Base-by-base conservation (phyloP, 768 basidiomycete genomes). In the Mycena filopes region DNA sequence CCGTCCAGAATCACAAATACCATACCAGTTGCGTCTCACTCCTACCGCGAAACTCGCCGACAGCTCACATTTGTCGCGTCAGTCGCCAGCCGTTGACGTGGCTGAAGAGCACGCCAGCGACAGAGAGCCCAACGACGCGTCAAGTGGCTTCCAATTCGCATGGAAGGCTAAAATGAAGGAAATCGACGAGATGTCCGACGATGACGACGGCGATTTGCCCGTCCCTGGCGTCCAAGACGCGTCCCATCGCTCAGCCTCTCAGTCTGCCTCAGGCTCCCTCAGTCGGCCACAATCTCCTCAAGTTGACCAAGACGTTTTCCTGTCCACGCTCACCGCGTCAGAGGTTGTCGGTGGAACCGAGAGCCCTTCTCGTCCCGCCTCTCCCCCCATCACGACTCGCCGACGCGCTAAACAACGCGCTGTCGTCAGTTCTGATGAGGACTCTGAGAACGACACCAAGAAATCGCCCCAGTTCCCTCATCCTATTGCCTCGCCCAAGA, bases 401-500 rank as follows among this genome's bases (percentile, higher is more conserved):
- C 48, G 57, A 59, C 60, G 60, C 46, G 58, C 43, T 47, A 58
- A 31, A 45, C 40, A 42, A 3, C 63, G 51, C 20, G 47, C 26
- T 20, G 21, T 60, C 18, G 41, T 63, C 21, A 46, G 12, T 28
- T 66, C 64, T 28, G 68, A 66, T 18, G 63, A 68, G n/a, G 67
- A 69, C 33, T 62, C 63, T 15, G 64, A 55, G 7, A 45, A 53
- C 46, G 61, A 55, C 45, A 59, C 54, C 4, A 65, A 46, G 21
- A 57, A 20, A 15, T 33, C 59, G 13, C 57, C 25, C 25, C 21
- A 21, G 21, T 21, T 21, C 25, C 49, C 43, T 3, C 60, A 66
- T 62, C 60, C 65, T 36, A 66, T 66, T 50, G 51, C 55, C 36
- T 38, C 60, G 55, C 65, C 67, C 6, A 68, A 69, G 51, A 58